Percentiles rank a stretch among this genome's conserved stretches.
Evolutionary conservation across 1,139 yeast genomes (phyloP).

Genomic region (Pichia sp.): DNA sequence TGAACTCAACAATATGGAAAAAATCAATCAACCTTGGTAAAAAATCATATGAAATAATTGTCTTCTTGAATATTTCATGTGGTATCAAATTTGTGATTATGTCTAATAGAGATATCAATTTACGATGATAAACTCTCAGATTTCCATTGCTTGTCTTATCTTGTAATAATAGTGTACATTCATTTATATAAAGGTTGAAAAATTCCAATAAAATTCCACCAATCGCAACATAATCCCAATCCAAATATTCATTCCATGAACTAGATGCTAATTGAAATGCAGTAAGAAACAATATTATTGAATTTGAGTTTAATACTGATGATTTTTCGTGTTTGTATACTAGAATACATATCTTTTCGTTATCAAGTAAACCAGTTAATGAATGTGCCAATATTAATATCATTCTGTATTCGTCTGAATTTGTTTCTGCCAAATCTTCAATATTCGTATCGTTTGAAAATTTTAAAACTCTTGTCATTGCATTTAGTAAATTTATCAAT

Average conservation of each 20-base stretch:
- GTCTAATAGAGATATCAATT: conserved; percentile 36
- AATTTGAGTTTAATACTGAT: not conserved
- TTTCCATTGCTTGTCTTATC: conserved; percentile 15
- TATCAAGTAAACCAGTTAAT: conserved; percentile 2
- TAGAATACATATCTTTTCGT: conserved; percentile 9
- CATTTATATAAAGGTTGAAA: conserved; percentile 26
- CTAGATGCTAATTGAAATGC: conserved; percentile 10
- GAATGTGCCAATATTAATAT: conserved; percentile 5
- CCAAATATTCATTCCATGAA: not conserved
- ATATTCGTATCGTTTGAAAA: conserved; percentile 3
- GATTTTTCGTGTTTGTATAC: conserved; percentile 5
- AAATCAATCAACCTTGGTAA: conserved; percentile 40
- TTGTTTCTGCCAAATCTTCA: not conserved
- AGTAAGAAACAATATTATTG: conserved; percentile 3
- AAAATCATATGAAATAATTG: conserved; percentile 45
- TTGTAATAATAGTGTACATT: conserved; percentile 12
- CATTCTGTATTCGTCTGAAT: conserved; percentile 1
- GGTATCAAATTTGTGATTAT: conserved; percentile 46
- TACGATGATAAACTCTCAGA: conserved; percentile 15
- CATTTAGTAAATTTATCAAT: conserved; percentile 3
- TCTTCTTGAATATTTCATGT: conserved; percentile 46
- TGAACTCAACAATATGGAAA: conserved; percentile 43
- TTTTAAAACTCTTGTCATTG: conserved; percentile 3
- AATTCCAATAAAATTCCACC: conserved; percentile 29
- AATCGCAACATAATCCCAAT: conserved; percentile 10